Conservation (phyloP, 2,329 filamentous ascomycete genomes). For the Ceratocystis harringtonii region DNA sequence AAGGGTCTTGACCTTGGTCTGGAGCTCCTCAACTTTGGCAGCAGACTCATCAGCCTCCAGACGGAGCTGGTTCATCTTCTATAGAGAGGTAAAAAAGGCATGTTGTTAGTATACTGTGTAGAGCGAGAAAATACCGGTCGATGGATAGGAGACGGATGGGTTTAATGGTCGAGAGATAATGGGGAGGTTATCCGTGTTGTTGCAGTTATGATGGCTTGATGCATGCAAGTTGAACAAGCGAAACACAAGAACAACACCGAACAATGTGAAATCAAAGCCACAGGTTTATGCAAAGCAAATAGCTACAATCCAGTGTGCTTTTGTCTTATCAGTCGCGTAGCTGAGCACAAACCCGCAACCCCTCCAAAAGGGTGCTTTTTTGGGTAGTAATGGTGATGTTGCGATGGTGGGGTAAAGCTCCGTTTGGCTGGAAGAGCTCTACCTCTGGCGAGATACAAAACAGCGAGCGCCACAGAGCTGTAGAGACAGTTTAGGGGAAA, state of each 20-base stretch:
- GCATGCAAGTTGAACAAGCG: not conserved
- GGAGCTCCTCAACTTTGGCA: conserved; percentile 72
- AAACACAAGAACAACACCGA: not conserved
- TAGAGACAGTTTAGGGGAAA: conserved; percentile 2
- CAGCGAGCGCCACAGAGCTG: not conserved
- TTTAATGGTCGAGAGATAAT: not conserved
- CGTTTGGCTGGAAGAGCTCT: conserved; percentile 5
- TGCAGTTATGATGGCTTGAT: not conserved
- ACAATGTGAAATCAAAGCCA: not conserved
- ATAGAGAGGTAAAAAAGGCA: conserved; percentile 11
- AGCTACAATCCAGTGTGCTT: not conserved
- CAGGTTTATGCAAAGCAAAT: not conserved
- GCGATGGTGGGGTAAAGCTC: conserved; percentile 16
- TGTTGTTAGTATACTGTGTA: conserved; percentile 7
- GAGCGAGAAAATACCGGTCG: not conserved
- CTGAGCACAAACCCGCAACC: not conserved
- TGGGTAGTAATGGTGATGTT: conserved; percentile 14
- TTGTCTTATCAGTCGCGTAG: not conserved
- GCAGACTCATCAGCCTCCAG: conserved; percentile 79
- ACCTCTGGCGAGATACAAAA: not conserved
- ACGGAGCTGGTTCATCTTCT: conserved; percentile 95
- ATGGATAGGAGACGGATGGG: not conserved
- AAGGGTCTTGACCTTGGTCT: conserved; percentile 70
- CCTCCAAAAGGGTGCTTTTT: not conserved
- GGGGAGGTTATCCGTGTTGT: not conserved